Evolutionary conservation across 106 monocot genomes (phyloP).

Genomic region (Allium cepa): DNA sequence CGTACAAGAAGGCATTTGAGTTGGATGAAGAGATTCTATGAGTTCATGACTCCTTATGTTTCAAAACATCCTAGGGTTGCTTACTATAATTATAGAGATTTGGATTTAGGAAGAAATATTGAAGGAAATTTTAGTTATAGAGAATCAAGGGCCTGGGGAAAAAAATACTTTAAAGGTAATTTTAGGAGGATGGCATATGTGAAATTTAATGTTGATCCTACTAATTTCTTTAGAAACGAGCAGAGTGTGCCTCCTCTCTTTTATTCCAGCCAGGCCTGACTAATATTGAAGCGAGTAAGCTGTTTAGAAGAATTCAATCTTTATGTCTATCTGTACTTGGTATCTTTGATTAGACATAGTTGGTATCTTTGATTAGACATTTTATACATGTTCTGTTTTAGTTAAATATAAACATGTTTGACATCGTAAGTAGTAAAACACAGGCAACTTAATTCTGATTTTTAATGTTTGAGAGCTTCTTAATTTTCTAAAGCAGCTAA

Average conservation of each 20-base stretch:
- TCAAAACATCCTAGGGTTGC: slow-evolving; percentile 24
- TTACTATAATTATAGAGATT: slow-evolving; percentile 22
- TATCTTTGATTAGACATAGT: no score
- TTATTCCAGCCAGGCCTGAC: background rate
- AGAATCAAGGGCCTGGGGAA: slow-evolving; percentile 14
- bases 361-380: no score
- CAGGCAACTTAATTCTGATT: no score
- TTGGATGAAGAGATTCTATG: slow-evolving; percentile 20
- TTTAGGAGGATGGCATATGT: slow-evolving; percentile 19
- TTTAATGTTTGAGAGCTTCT: no score
- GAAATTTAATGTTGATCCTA: slow-evolving; percentile 25
- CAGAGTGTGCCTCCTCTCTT: slow-evolving; percentile 17
- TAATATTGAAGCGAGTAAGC: no score
- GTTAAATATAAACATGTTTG: no score
- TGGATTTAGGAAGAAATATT: slow-evolving; percentile 23
- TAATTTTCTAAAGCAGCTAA: no score
- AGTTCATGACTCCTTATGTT: slow-evolving; percentile 25
- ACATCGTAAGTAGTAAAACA: no score
- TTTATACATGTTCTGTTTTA: no score
- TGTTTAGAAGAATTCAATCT: no score
- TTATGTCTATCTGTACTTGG: no score
- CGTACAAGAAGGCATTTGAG: background rate
- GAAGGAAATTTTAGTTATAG: background rate
- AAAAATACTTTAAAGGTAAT: slow-evolving; percentile 23
- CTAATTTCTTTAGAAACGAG: slow-evolving; percentile 29